These are phyloP conservation scores for Phaeosphaeria sp. DNA, from an alignment of 2,329 filamentous ascomycete genomes.

Conservation along the genomic window DNA sequence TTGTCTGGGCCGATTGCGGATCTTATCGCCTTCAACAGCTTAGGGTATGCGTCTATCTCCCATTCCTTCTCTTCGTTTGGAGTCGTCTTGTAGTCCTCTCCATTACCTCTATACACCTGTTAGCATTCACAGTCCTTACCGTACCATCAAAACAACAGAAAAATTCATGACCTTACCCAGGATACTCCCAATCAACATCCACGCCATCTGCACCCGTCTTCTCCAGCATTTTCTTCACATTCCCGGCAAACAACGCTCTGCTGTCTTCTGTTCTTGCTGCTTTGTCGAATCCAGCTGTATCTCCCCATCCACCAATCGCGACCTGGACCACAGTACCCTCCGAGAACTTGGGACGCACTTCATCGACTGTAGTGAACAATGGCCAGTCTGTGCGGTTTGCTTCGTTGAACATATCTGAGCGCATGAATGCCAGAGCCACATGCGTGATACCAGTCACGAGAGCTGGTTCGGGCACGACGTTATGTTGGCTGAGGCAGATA, in stretches of 20 bases:
- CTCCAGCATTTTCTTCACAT: constrained; percentile 69
- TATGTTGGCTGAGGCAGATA: constrained; percentile 34
- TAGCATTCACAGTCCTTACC: not conserved
- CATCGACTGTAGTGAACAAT: constrained; percentile 33
- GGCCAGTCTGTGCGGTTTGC: constrained; percentile 27
- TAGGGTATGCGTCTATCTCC: constrained; percentile 68
- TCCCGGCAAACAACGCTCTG: constrained; percentile 63
- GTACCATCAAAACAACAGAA: no score
- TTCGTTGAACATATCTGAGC: constrained; percentile 35
- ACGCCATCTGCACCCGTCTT: constrained; percentile 65
- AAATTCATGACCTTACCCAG: constrained; percentile 34
- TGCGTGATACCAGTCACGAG: constrained; percentile 32
- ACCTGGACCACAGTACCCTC: constrained; percentile 53
- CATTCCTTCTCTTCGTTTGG: constrained; percentile 65
- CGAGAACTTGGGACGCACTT: constrained; percentile 54
- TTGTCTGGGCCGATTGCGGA: constrained; percentile 63
- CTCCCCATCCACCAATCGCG: constrained; percentile 78
- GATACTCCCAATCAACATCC: constrained; percentile 73
- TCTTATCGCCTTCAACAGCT: constrained; percentile 68
- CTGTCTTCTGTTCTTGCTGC: constrained; percentile 62
- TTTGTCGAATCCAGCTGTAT: constrained; percentile 67
- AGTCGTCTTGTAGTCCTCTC: constrained; percentile 69
- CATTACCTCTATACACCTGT: constrained; percentile 62
- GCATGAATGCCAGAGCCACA: constrained; percentile 42
- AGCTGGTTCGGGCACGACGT: constrained; percentile 26